Percentiles rank a stretch among this genome's conserved stretches.
phyloP scores from a whole-genome alignment of 495 filamentous ascomycete species.

The Penicillium goetzii region DNA sequence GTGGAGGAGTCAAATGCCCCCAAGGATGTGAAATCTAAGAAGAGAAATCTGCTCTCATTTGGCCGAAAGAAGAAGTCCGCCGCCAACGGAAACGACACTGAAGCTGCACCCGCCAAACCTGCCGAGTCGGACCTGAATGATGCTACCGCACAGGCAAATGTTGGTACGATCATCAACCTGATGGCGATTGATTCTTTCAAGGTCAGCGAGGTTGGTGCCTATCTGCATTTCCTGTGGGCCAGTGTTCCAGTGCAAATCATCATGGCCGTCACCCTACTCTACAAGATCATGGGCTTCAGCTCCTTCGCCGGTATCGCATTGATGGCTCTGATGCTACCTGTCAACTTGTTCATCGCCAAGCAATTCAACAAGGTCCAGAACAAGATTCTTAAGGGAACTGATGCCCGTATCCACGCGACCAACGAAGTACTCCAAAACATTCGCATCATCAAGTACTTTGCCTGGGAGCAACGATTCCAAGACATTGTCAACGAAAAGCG shows the following conservation, averaged over 20 bases:
- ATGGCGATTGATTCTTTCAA: constrained; percentile 99
- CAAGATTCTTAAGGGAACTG: constrained; percentile 89
- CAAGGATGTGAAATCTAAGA: constrained; percentile 48
- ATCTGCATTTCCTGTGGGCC: constrained; percentile 88
- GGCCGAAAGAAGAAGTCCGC: constrained; percentile 58
- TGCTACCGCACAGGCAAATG: constrained; percentile 75
- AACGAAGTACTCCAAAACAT: constrained; percentile 98
- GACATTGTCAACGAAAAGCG: constrained; percentile 88
- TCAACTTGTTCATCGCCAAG: constrained; percentile 85
- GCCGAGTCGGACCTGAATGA: constrained; percentile 42
- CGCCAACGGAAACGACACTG: constrained; percentile 36
- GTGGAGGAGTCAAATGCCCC: constrained; percentile 36
- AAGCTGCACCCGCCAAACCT: constrained; percentile 37
- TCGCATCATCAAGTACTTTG: constrained; percentile 99
- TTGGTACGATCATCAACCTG: constrained; percentile 96
- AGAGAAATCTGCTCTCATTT: constrained; percentile 53
- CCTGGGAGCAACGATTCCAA: constrained; percentile 93
- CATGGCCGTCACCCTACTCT: constrained; percentile 76
- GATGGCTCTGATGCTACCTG: constrained; percentile 84
- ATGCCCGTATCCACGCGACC: constrained; percentile 93
- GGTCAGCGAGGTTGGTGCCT: constrained; percentile 88
- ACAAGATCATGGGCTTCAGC: constrained; percentile 85
- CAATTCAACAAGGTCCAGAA: constrained; percentile 85
- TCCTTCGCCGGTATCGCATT: constrained; percentile 93
- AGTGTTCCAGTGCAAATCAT: constrained; percentile 81